Base-by-base conservation (phyloP, 192 early-diverging fungal species). In the Entomortierella chlamydospora region DNA sequence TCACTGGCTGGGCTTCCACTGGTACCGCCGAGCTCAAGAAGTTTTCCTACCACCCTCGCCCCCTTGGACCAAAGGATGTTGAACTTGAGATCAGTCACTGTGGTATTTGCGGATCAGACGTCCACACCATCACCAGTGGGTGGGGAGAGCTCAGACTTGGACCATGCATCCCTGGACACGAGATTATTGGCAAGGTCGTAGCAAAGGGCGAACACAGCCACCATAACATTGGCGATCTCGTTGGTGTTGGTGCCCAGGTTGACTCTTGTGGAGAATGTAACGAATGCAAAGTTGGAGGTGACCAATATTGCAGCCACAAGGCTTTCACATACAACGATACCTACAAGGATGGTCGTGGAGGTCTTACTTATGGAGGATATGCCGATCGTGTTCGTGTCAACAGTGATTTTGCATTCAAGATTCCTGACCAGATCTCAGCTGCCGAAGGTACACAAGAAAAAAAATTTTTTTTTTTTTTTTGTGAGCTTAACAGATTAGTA, bases 41-140 rank as follows among this genome's bases (percentile, higher is more conserved):
- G 4, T 39, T 68, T 5, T 60, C 64, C 10, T 87, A 82, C 55
- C 68, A 61, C 0, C 80, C 86, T 37, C 70, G 81, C 4, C 61
- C 71, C 0, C 61, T 87, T 11, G 67, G 81, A 2, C 62, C 66
- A 23, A 70, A 85, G 64, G 85, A 88, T 52, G 82, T 86, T 26
- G 87, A 88, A 59, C 65, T 88, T 12, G 61, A 73, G 13, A 82
- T 88, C 37, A 43, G 60, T 28, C 87, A 91, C 82, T 91, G 90
- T 60, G 92, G 93, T 63, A 90, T 93, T 59, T 95, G 94, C 64
- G 90, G 86, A 42, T 88, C 91, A 7, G 95, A 96, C 71, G 68
- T 94, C 43, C 93, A 96, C 83, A 90, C 85, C 42, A 60, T 88
- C 52, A 87, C 86, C 63, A 74, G 83, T 10, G 92, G 87, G 63